These are phyloP conservation scores for Termitomyces sp. DNA, from an alignment of 768 basidiomycete species.

Conservation along the genomic window DNA sequence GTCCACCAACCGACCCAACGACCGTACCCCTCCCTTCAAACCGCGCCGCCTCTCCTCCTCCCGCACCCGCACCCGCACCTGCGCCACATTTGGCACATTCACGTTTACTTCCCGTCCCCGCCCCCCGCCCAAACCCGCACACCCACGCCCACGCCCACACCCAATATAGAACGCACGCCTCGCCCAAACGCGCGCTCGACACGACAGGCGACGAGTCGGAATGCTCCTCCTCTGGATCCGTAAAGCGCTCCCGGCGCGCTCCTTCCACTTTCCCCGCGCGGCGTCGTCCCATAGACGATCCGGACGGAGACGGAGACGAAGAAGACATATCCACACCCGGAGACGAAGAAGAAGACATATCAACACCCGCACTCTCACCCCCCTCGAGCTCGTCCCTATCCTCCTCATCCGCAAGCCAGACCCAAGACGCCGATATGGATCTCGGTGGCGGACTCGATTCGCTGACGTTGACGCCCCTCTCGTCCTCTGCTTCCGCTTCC, in stretches of 20 bases:
- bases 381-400: slow-evolving; percentile 10
- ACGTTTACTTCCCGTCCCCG: background rate
- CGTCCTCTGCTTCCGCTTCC: background rate
- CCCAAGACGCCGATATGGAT: background rate
- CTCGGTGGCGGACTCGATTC: no score
- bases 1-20: slow-evolving; percentile 16
- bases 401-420: background rate
- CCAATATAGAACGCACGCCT: slow-evolving; percentile 10
- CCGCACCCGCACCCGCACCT: background rate
- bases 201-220: slow-evolving; percentile 20
- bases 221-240: slow-evolving; percentile 15
- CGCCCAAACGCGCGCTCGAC: slow-evolving; percentile 31
- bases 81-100: slow-evolving; percentile 8
- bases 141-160: background rate
- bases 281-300: slow-evolving; percentile 16
- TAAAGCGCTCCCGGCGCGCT: background rate
- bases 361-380: slow-evolving; percentile 9
- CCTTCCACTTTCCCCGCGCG: no score
- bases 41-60: slow-evolving; percentile 10
- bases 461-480: background rate
- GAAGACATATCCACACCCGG: no score
- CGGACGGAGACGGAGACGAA: slow-evolving; percentile 6
- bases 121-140: background rate
- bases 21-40: slow-evolving; percentile 9
- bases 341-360: background rate